These are phyloP conservation scores for Pharnaceum exiguum DNA, from an alignment of 148 eudicot species.

Conservation along the genomic window DNA sequence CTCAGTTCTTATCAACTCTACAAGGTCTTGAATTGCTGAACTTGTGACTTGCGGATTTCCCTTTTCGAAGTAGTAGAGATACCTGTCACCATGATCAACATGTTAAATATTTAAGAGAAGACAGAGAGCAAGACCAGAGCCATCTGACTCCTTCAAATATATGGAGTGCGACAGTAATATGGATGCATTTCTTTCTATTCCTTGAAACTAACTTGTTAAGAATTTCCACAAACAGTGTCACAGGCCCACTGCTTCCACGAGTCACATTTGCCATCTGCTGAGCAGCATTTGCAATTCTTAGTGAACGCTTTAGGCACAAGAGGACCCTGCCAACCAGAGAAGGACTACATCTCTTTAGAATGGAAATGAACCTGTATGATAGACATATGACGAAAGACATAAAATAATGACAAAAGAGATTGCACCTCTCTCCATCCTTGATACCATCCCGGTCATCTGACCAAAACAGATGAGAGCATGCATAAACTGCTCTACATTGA, in stretches of 20 bases:
- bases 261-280: conserved; percentile 95
- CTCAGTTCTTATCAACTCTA: conserved; percentile 83
- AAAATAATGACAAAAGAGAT: not conserved
- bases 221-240: conserved; percentile 89
- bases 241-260: conserved; percentile 96
- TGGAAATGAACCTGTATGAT: not conserved
- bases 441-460: conserved; percentile 89
- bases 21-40: conserved; percentile 70
- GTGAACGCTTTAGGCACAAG: conserved; percentile 87
- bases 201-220: conserved; percentile 74
- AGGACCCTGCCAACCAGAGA: conserved; percentile 55
- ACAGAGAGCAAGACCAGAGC: not conserved
- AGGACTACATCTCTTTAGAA: conserved; percentile 2
- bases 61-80: conserved; percentile 85
- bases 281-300: conserved; percentile 97
- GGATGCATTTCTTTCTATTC: not conserved
- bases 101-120: not conserved
- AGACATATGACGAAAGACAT: not conserved
- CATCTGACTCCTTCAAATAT: not conserved
- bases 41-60: conserved; percentile 77
- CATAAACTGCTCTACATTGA: conserved; percentile 99
- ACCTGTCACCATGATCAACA: conserved; percentile 42
- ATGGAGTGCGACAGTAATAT: not conserved
- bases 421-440: conserved; percentile 97
- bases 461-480: conserved; percentile 99